Evolutionary conservation across 1,284 basidiomycete genomes (phyloP).

Genomic region (Chondrostereum purpureum): DNA sequence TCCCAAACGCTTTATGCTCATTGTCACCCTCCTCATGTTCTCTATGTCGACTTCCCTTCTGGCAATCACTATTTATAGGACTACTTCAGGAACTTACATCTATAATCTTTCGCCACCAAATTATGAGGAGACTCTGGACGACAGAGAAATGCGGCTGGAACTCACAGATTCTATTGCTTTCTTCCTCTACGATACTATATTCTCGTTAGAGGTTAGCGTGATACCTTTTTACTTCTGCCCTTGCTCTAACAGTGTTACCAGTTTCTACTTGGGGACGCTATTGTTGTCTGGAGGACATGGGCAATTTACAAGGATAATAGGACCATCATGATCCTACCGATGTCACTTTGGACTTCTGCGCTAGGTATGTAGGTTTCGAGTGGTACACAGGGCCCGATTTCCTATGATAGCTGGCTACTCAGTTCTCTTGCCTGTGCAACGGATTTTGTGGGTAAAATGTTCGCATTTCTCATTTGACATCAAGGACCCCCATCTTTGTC

Average conservation of each 20-base stretch:
- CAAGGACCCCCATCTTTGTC: neutral
- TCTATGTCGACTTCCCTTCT: neutral
- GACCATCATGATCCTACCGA: neutral
- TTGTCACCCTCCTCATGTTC: neutral
- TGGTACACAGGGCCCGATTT: too few species aligned
- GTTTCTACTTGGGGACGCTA: neutral
- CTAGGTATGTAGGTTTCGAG: neutral
- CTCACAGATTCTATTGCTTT: neutral
- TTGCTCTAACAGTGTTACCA: too few species aligned
- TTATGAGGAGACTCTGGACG: neutral
- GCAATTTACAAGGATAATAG: neutral
- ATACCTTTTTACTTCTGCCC: too few species aligned
- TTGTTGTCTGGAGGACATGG: neutral
- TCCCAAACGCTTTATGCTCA: neutral
- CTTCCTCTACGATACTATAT: neutral
- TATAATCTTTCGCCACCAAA: neutral
- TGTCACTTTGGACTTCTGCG: neutral
- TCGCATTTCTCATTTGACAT: neutral
- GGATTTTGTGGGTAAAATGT: too few species aligned
- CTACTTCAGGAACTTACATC: neutral
- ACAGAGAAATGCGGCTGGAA: neutral
- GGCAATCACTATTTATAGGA: neutral
- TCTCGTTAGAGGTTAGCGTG: neutral
- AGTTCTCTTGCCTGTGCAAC: too few species aligned
- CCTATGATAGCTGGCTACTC: too few species aligned